phyloP scores from a whole-genome alignment of 192 early-diverging fungal genomes.

The Backusella sp. region DNA sequence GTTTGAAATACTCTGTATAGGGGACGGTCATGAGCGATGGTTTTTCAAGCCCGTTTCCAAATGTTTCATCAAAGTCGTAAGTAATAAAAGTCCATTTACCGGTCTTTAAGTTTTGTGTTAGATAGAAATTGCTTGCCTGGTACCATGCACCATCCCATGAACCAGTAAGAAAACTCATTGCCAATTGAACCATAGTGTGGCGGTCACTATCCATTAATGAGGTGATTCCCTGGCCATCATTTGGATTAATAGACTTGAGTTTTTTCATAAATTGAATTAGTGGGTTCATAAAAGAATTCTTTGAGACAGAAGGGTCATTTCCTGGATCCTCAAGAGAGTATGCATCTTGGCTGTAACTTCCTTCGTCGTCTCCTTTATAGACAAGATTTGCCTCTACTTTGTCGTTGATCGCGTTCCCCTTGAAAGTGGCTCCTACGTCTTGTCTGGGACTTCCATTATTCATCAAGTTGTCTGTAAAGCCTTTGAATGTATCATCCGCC shows the following conservation, averaged over 20 bases:
- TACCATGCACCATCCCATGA: conserved; percentile 43
- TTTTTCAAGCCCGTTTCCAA: conserved; percentile 30
- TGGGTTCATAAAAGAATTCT: conserved; percentile 8
- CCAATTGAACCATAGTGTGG: conserved; percentile 34
- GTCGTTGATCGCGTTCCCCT: conserved; percentile 20
- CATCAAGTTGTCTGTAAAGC: conserved; percentile 11
- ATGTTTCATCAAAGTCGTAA: conserved; percentile 46
- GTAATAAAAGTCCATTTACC: conserved; percentile 41
- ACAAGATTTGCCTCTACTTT: conserved; percentile 22
- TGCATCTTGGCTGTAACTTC: conserved; percentile 16
- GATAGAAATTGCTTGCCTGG: conserved; percentile 41
- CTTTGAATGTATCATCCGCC: conserved; percentile 32
- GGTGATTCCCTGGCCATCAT: conserved; percentile 1
- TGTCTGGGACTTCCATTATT: not conserved
- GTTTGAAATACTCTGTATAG: conserved; percentile 29
- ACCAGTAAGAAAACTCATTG: conserved; percentile 38
- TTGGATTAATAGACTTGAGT: conserved; percentile 6
- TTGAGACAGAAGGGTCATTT: not conserved
- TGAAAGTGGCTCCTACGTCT: conserved; percentile 10
- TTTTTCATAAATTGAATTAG: conserved; percentile 1
- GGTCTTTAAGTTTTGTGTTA: conserved; percentile 35
- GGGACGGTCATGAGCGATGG: conserved; percentile 25
- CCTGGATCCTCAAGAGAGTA: conserved; percentile 24
- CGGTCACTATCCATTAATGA: conserved; percentile 1
- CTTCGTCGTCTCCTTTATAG: conserved; percentile 3